Evolutionary conservation across 2,329 filamentous ascomycete genomes (phyloP), one percentile per base, ranked within the genome.

Genomic region (Diplodia seriata): DNA sequence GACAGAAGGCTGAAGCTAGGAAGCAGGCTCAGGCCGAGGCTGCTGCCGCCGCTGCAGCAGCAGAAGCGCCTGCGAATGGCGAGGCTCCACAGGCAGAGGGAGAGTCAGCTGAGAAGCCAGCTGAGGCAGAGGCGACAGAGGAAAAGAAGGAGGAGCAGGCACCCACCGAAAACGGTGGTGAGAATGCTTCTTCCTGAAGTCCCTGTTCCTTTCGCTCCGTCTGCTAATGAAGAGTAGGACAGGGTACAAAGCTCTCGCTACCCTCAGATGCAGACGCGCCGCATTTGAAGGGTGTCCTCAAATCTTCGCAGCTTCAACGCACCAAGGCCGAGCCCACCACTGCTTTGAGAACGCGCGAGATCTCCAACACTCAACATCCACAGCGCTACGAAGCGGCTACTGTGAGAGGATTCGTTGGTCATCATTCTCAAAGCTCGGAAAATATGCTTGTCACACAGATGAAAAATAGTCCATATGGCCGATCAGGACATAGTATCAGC

Each of bases 21-120:
- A 36, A 49, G n/a, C 73, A 73, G 20, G 76, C 73, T 23, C 73
- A 73, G 20, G 76, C 74, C 3, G 78, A 77, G 9, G 73, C 73
- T 18, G 71, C 70, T 4, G 76, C 72, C 9, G 75, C 72, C 7
- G 72, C 69, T 20, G 71, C 70, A 18, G 72, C 71, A 51, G 75
- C 74, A 55, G 69, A 56, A n/a, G 55, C 26, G 8, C 31, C 31
- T 40, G 69, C 72, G 29, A 62, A 68, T 29, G 66, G 81, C 54
- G 78, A 56, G 38, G 56, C 36, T 49, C 53, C 40, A 15, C 36
- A 51, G 26, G 47, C 43, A 40, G n/a, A 36, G 8, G 59, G 36
- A 40, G 56, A 43, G 6, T n/a, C 55, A 38, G 49, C 38, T 8
- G 54, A 59, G 29, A 47, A 53, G 8, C 33, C 49, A 40, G 50